Base-by-base conservation (phyloP, 139 green algal species). In the Microglena sp. region DNA sequence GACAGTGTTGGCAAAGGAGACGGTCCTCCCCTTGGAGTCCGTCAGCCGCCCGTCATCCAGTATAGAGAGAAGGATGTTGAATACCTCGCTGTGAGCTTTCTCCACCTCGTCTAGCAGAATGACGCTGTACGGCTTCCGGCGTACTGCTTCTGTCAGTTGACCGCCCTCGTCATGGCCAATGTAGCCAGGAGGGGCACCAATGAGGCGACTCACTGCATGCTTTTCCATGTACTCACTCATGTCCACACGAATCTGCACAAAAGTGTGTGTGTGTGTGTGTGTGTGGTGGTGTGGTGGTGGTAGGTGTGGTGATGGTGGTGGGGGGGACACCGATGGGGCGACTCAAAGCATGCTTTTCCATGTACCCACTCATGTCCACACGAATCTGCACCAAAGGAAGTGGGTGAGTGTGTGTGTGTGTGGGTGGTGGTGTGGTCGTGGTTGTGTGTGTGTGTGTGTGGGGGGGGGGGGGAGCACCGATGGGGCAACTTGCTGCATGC, bases 221-320 rank as follows among this genome's bases (percentile, higher is more conserved):
- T 94, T 92, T 81, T 96, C 90, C 90, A 96, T 96, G 82, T 96
- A 74, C 83, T 99, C 93, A 54, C 82, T 87, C 93, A 99, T 99
- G 82, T 98, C 93, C 31, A 99, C 85, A 30, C 93, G 85, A 21
- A 87, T 61, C 64, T 73, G 67, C 31, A 55, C 7, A 26, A 29
- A 55, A 18, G n/a, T n/a, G n/a, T n/a, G n/a, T n/a, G n/a, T n/a
- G n/a, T n/a, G n/a, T n/a, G n/a, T n/a, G n/a, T n/a, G n/a, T n/a
- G n/a, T n/a, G n/a, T n/a, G n/a, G n/a, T n/a, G n/a, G n/a, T n/a
- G n/a, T n/a, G n/a, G n/a, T n/a, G n/a, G n/a, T n/a, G n/a, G n/a
- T n/a, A n/a, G n/a, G n/a, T n/a, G n/a, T n/a, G n/a, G n/a, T n/a
- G n/a, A n/a, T n/a, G n/a, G n/a, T n/a, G n/a, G n/a, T n/a, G n/a